These are phyloP conservation scores for Hymenoscyphus scutula DNA, from an alignment of 2,329 filamentous ascomycete species.

Conservation along the genomic window DNA sequence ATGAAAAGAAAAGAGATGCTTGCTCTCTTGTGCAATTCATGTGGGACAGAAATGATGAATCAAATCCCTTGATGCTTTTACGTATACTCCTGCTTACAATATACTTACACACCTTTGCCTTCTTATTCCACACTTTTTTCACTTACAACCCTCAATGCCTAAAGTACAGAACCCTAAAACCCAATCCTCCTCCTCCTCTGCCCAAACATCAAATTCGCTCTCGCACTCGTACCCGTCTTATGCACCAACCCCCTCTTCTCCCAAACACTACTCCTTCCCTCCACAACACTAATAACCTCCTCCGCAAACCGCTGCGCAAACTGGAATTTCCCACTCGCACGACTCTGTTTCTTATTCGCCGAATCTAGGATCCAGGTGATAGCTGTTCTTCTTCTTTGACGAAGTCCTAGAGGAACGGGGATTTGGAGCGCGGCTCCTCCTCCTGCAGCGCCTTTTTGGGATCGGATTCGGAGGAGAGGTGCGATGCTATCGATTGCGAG, in stretches of 20 bases:
- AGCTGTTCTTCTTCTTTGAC: constrained; percentile 74
- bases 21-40: too few species aligned
- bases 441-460: constrained; percentile 74
- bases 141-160: background rate
- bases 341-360: constrained; percentile 74
- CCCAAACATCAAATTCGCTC: constrained; percentile 64
- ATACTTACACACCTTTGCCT: constrained; percentile 15
- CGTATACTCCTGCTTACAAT: constrained; percentile 13
- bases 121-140: background rate
- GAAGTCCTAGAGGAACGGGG: constrained; percentile 70
- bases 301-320: constrained; percentile 79
- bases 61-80: background rate
- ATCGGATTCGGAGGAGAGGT: constrained; percentile 77
- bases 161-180: background rate
- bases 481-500: constrained; percentile 86
- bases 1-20: too few species aligned
- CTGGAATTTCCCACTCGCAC: constrained; percentile 67
- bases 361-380: constrained; percentile 86
- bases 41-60: background rate
- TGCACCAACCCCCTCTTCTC: constrained; percentile 75
- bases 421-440: constrained; percentile 83
- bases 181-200: constrained; percentile 35
- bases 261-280: constrained; percentile 83
- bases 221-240: constrained; percentile 73
- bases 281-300: constrained; percentile 82